Evolutionary conservation across 306 rosid genomes (phyloP).

Genomic region (Rosa lucieae): DNA sequence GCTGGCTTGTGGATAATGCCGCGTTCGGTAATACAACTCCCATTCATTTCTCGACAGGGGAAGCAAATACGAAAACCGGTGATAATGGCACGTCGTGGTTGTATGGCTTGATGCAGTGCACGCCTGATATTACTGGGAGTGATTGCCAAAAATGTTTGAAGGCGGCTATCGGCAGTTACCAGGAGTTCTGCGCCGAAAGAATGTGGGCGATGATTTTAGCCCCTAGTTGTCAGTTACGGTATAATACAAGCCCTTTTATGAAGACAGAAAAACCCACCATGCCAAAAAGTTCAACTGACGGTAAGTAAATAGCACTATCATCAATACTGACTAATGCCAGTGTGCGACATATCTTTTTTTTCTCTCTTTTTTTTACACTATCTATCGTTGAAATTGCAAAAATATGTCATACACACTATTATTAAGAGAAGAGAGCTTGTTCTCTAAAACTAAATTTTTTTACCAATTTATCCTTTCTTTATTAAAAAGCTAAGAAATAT

Average conservation of each 20-base stretch:
- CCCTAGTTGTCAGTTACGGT: constrained; percentile 5
- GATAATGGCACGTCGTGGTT: neutral
- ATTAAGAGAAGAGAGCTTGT: too few relatives aligned
- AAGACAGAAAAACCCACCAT: neutral
- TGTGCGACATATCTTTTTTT: too few relatives aligned
- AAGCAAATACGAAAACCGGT: neutral
- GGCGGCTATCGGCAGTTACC: constrained; percentile 1
- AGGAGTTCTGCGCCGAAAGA: constrained; percentile 1
- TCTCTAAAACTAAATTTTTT: too few relatives aligned
- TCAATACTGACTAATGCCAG: too few relatives aligned
- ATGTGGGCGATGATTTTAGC: constrained; percentile 18
- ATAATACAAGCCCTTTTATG: neutral
- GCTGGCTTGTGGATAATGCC: constrained; percentile 1
- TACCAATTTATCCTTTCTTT: too few relatives aligned
- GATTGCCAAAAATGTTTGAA: neutral
- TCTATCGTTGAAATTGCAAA: too few relatives aligned
- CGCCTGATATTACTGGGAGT: constrained; percentile 15
- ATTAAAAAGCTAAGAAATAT: too few relatives aligned
- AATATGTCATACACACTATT: too few relatives aligned
- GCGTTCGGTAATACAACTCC: neutral
- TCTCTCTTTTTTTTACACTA: too few relatives aligned
- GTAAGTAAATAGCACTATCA: neutral
- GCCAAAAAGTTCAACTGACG: neutral
- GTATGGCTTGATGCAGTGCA: constrained; percentile 28
- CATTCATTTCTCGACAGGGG: constrained; percentile 2